Percentiles rank a stretch among this genome's conserved stretches.
Conservation (phyloP, 805 yeast species). For the Blastobotrys peoriensis region DNA sequence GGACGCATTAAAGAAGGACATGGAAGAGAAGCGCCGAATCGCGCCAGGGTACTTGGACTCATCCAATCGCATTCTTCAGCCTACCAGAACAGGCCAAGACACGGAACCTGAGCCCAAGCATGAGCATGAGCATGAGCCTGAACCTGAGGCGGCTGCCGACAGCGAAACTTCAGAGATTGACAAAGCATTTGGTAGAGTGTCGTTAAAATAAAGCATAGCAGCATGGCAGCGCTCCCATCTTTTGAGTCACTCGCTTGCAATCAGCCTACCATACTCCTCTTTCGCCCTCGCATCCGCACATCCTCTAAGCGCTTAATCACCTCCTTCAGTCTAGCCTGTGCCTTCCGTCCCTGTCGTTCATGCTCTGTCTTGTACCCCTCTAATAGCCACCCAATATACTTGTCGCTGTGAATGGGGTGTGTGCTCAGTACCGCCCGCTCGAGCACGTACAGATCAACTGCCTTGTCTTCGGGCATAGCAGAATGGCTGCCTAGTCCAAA, state of each 20-base stretch:
- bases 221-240: too few relatives aligned
- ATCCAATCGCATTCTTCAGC: constrained; percentile 24
- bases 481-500: constrained; percentile 85
- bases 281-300: constrained; percentile 87
- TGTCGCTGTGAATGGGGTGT: constrained; percentile 66
- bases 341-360: constrained; percentile 13
- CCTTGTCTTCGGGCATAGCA: constrained; percentile 78
- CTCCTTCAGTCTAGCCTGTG: constrained; percentile 37
- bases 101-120: constrained; percentile 1
- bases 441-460: constrained; percentile 92
- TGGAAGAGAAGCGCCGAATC: constrained; percentile 25
- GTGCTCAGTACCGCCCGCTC: constrained; percentile 90
- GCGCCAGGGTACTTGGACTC: constrained; percentile 42
- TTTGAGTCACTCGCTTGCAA: too few relatives aligned
- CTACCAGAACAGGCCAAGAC: constrained; percentile 9
- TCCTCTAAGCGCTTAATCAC: constrained; percentile 64
- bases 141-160: not conserved
- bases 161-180: constrained; percentile 18
- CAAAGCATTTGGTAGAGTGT: constrained; percentile 23
- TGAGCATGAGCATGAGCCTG: constrained; percentile 5
- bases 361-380: constrained; percentile 49
- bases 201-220: too few relatives aligned
- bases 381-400: constrained; percentile 64
- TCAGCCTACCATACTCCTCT: constrained; percentile 88
- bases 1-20: constrained; percentile 17